Evolutionary conservation across 495 filamentous ascomycete species (phyloP).

Genomic region (Coniosporium apollinis): DNA sequence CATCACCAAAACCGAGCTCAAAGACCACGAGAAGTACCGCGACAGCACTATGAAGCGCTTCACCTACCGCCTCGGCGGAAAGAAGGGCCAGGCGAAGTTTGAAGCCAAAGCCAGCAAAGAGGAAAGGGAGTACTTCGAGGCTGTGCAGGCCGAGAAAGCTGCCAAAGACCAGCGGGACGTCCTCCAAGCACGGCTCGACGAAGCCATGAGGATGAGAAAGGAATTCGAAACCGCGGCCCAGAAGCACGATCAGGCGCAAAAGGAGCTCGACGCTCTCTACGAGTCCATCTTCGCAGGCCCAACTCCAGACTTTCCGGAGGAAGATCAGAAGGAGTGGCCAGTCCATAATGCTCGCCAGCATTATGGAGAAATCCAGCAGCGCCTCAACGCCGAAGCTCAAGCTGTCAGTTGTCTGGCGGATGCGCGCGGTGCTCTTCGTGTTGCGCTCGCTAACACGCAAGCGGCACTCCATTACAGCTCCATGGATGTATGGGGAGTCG

Average conservation of each 20-base stretch:
- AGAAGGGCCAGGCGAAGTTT: slow-evolving; percentile 22
- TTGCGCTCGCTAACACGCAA: slow-evolving; percentile 5
- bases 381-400: slow-evolving; percentile 16
- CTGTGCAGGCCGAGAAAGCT: slow-evolving; percentile 24
- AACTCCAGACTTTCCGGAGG: slow-evolving; percentile 30
- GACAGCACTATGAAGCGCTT: slow-evolving; percentile 30
- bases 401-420: slow-evolving; percentile 11
- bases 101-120: slow-evolving; percentile 28
- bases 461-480: slow-evolving; percentile 11
- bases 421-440: slow-evolving; percentile 6
- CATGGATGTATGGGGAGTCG: slow-evolving; percentile 8
- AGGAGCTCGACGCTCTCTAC: slow-evolving; percentile 14
- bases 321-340: slow-evolving; percentile 26
- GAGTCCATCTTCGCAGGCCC: slow-evolving; percentile 28
- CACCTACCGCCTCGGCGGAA: slow-evolving; percentile 28
- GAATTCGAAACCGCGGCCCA: slow-evolving; percentile 9
- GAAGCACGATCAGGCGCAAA: slow-evolving; percentile 22
- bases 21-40: slow-evolving; percentile 31
- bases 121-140: slow-evolving; percentile 31
- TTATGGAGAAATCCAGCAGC: slow-evolving; percentile 9
- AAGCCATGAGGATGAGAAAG: slow-evolving; percentile 6
- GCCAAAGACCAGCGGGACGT: slow-evolving; percentile 22
- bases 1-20: slow-evolving; percentile 24
- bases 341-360: slow-evolving; percentile 14
- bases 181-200: slow-evolving; percentile 9